Evolutionary conservation across 768 basidiomycete genomes (phyloP), one percentile per base, ranked within the genome.

Genomic region (Boletellus ananiceps): DNA sequence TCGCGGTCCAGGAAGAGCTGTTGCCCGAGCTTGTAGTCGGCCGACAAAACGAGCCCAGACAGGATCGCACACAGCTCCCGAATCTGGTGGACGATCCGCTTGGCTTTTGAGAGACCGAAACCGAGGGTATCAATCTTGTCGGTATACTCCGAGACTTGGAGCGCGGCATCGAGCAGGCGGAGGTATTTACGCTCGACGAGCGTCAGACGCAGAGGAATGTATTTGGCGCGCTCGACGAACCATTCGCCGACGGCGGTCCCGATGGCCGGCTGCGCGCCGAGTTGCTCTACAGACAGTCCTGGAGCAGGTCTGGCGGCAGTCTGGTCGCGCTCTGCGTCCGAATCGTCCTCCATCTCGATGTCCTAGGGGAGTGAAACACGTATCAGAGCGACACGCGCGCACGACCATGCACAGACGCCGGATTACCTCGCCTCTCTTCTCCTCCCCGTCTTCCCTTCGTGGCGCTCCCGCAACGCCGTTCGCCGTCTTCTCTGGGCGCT

Each of bases 21-120:
- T 57, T 93, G 89, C n/a, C 90, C 90, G 54, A 80, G 78, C 66
- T 89, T 92, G 64, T 93, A 93, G 66, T 93, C 88, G 13, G 88
- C 86, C 8, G 87, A 82, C 15, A 93, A 73, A 35, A 93, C 70
- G 18, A 93, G 73, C 1, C 90, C 90, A 12, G 88, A 90, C 71
- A 93, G 81, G 60, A 93, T 90, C 2, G 90, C 86, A 57, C 90
- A 93, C 3, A 93, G 75, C 61, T 92, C 90, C 32, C 86, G 80
- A 56, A 93, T 90, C 62, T 92, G 90, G 46, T 84, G 77, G 3
- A 93, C 90, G 38, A 92, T 89, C 8, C 90, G 81, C 63, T 89
- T 90, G n/a, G 88, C 79, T 64, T 91, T 93, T 25, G 84, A 86
- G 29, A 86, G 70, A 5, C 85, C 81, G 51, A 82, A 91, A 2